A percentile compares a stretch with the other conserved stretches of the same genome.
Conservation (phyloP, 2,329 filamentous ascomycete genomes). For the Xylariaceae sp. region DNA sequence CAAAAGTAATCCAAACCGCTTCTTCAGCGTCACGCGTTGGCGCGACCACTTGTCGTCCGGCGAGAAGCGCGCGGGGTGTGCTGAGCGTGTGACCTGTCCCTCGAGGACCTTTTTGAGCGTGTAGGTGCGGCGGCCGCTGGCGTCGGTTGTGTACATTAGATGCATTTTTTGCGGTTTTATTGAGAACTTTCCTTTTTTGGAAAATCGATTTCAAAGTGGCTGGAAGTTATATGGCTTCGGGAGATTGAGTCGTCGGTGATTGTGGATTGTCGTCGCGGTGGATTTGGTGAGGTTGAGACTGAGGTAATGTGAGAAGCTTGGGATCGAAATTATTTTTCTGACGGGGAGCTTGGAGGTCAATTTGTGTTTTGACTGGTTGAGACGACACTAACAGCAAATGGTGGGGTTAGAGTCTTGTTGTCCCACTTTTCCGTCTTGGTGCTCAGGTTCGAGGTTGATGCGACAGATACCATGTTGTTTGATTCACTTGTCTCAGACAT, state of each 20-base stretch:
- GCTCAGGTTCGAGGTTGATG: too few relatives aligned
- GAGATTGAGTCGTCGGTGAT: not conserved
- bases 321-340: slow-evolving; percentile 19
- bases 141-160: slow-evolving; percentile 78
- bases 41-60: slow-evolving; percentile 99
- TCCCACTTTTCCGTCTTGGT: too few relatives aligned
- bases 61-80: slow-evolving; percentile 93
- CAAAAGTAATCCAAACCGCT: slow-evolving; percentile 82
- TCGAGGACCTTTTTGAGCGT: slow-evolving; percentile 87
- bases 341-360: slow-evolving; percentile 5
- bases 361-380: slow-evolving; percentile 9
- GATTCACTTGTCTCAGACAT: too few relatives aligned
- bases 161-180: slow-evolving; percentile 41
- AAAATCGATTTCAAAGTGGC: not conserved
- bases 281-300: not conserved
- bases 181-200: not conserved
- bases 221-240: not conserved
- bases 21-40: slow-evolving; percentile 92
- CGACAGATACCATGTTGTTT: too few relatives aligned
- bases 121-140: slow-evolving; percentile 82
- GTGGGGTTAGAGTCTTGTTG: too few relatives aligned
- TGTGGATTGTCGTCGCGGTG: not conserved
- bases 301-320: slow-evolving; percentile 6
- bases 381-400: too few relatives aligned
- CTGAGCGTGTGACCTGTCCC: slow-evolving; percentile 88